These are phyloP conservation scores for Chrysanthemum makinoi DNA, from an alignment of 129 eudicot genomes.

Conservation along the genomic window DNA sequence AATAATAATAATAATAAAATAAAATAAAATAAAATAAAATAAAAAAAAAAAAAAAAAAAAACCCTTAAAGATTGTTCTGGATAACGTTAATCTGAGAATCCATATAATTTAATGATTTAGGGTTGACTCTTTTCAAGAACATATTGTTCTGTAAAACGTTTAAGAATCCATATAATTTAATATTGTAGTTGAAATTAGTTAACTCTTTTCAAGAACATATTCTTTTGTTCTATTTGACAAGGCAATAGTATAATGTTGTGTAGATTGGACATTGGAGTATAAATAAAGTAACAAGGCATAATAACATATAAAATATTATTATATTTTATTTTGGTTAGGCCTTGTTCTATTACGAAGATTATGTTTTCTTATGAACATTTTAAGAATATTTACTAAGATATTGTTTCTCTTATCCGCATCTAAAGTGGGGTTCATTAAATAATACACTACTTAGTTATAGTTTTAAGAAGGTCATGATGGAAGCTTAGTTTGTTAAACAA, in stretches of 20 bases:
- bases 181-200: not conserved
- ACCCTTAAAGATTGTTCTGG: not conserved
- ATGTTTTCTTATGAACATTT: constrained; percentile 7
- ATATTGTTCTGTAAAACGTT: not conserved
- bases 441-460: not conserved
- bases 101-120: not conserved
- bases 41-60: not conserved
- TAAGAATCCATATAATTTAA: not conserved
- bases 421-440: constrained; percentile 32
- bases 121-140: constrained; percentile 9
- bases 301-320: constrained; percentile 24
- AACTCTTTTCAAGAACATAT: not conserved
- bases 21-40: no score
- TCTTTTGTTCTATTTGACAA: constrained; percentile 24
- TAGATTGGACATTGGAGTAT: constrained; percentile 22
- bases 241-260: constrained; percentile 25
- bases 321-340: constrained; percentile 29
- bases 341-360: constrained; percentile 27
- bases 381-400: constrained; percentile 2
- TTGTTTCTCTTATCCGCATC: constrained; percentile 30
- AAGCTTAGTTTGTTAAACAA: constrained; percentile 25
- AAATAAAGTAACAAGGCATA: constrained; percentile 7
- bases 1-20: no score
- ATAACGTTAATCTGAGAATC: constrained; percentile 13
- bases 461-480: constrained; percentile 28